Evolutionary conservation across 495 filamentous ascomycete species (phyloP).

Genomic region (Rostrohypoxylon terebratum): DNA sequence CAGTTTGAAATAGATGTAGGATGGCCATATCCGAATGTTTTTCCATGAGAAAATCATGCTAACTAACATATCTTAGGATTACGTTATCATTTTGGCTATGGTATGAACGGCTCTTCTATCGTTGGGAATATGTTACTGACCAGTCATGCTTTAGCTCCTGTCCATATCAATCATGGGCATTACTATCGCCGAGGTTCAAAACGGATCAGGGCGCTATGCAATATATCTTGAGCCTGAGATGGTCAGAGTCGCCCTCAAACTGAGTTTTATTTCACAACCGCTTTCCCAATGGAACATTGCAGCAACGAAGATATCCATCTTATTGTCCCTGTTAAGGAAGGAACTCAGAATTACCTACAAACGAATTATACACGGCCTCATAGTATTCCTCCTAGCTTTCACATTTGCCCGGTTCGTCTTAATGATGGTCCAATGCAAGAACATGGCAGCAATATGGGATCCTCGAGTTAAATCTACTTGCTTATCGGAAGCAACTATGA

Average conservation of each 20-base stretch:
- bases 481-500: conserved; percentile 49
- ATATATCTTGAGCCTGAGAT: conserved; percentile 47
- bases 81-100: conserved; percentile 55
- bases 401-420: conserved; percentile 53
- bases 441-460: conserved; percentile 54
- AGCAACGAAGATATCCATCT: conserved; percentile 61
- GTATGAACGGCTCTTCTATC: conserved; percentile 34
- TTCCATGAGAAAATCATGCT: conserved; percentile 1
- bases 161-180: conserved; percentile 52
- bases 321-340: conserved; percentile 60
- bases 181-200: conserved; percentile 51
- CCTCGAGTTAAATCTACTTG: conserved; percentile 49
- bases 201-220: conserved; percentile 58
- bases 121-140: conserved; percentile 6
- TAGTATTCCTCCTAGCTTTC: conserved; percentile 56
- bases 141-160: conserved; percentile 4
- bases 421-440: conserved; percentile 47
- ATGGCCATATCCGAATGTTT: conserved; percentile 29
- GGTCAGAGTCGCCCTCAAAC: conserved; percentile 47
- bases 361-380: conserved; percentile 49
- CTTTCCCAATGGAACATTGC: conserved; percentile 58
- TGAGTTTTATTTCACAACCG: conserved; percentile 60
- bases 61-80: conserved; percentile 7
- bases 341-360: conserved; percentile 51
- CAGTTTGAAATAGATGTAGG: conserved; percentile 61